Evolutionary conservation across 495 filamentous ascomycete species (phyloP).

Genomic region (Aspergillus haitiensis): DNA sequence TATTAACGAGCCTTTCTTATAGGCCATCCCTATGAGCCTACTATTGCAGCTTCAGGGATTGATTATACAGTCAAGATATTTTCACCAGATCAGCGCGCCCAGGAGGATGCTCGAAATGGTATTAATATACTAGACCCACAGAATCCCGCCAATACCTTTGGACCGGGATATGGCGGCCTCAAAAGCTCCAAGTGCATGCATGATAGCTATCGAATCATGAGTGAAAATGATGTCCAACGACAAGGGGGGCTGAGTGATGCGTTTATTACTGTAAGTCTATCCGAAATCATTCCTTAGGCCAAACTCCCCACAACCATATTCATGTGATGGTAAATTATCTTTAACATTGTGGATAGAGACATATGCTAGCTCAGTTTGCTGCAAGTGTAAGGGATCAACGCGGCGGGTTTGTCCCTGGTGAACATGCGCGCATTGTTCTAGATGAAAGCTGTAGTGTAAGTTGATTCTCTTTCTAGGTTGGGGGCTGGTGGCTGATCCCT

Average conservation of each 20-base stretch:
- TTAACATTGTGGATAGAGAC: conserved; percentile 42
- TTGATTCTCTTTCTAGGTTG: not conserved
- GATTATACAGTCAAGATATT: conserved; percentile 78
- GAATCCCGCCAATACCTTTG: conserved; percentile 36
- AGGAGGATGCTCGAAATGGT: conserved; percentile 57
- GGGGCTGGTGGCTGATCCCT: not conserved
- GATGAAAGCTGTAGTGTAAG: conserved; percentile 36
- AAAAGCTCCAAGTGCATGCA: conserved; percentile 59
- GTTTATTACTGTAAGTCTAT: conserved; percentile 58
- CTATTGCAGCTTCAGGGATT: conserved; percentile 69
- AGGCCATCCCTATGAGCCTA: conserved; percentile 73
- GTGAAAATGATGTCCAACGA: conserved; percentile 63
- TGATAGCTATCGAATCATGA: conserved; percentile 62
- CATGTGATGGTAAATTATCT: not conserved
- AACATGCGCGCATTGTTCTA: conserved; percentile 28
- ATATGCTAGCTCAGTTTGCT: conserved; percentile 60
- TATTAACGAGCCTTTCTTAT: conserved; percentile 7
- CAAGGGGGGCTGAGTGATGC: conserved; percentile 62
- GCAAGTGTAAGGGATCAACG: conserved; percentile 45
- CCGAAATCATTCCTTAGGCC: not conserved
- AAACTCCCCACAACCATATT: not conserved
- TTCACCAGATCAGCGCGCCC: conserved; percentile 60
- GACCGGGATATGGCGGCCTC: conserved; percentile 43
- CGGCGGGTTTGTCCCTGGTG: conserved; percentile 17
- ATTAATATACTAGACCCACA: conserved; percentile 54